Conservation (phyloP, 805 yeast genomes). For the Candida pini region DNA sequence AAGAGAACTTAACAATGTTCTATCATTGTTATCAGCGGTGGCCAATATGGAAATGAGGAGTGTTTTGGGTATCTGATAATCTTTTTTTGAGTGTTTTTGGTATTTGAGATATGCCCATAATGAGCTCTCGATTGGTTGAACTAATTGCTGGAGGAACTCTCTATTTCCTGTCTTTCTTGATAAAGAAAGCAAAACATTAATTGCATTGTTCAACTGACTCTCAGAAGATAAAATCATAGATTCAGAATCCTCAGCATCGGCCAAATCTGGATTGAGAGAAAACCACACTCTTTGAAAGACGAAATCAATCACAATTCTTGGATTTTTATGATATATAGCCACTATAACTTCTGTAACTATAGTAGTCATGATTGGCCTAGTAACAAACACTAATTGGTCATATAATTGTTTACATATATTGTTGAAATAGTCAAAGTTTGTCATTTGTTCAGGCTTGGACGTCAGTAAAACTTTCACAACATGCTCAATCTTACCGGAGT, state of each 20-base stretch:
- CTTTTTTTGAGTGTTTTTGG: constrained; percentile 27
- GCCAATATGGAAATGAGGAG: constrained; percentile 31
- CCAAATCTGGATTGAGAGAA: constrained; percentile 32
- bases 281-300: constrained; percentile 46
- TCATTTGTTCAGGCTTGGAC: constrained; percentile 52
- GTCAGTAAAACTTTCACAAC: constrained; percentile 57
- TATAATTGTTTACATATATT: constrained; percentile 62
- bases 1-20: constrained; percentile 8
- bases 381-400: constrained; percentile 49
- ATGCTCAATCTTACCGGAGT: constrained; percentile 58
- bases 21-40: constrained; percentile 10
- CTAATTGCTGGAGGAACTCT: constrained; percentile 31
- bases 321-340: constrained; percentile 44
- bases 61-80: constrained; percentile 31
- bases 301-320: constrained; percentile 51
- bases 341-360: constrained; percentile 52
- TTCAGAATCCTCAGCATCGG: constrained; percentile 17
- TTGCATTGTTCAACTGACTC: constrained; percentile 49
- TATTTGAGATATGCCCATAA: constrained; percentile 43
- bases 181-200: constrained; percentile 63
- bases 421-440: constrained; percentile 46
- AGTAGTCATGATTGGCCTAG: constrained; percentile 55
- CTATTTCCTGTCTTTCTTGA: constrained; percentile 36
- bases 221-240: constrained; percentile 37
- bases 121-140: constrained; percentile 22